Conservation (phyloP, 306 rosid genomes). For the Pterocarpus macrocarpus region DNA sequence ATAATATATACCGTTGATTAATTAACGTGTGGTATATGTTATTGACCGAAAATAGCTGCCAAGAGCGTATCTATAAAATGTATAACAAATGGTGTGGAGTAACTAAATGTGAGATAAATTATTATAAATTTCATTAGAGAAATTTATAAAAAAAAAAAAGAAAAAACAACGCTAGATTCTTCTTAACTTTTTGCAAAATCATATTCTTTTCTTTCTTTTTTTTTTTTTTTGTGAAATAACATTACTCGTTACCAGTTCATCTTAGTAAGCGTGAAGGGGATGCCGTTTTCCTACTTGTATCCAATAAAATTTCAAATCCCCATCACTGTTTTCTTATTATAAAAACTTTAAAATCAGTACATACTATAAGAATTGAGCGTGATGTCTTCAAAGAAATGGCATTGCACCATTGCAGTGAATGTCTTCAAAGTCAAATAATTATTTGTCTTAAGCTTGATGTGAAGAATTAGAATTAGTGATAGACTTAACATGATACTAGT, state of each 20-base stretch:
- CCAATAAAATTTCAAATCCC: not conserved
- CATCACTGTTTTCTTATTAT: not conserved
- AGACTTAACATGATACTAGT: slow-evolving; percentile 42
- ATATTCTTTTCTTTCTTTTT: too few relatives aligned
- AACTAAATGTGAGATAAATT: not conserved
- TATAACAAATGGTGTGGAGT: not conserved
- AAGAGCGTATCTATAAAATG: not conserved
- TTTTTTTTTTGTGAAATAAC: not conserved
- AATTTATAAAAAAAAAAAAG: not conserved
- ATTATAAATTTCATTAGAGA: not conserved
- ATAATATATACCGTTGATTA: slow-evolving; percentile 15
- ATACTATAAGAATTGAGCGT: not conserved
- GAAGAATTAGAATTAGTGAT: slow-evolving; percentile 39
- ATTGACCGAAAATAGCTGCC: not conserved
- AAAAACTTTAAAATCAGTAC: not conserved
- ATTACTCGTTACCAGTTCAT: not conserved
- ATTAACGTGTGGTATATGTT: slow-evolving; percentile 1
- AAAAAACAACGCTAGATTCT: not conserved
- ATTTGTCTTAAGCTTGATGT: slow-evolving; percentile 52
- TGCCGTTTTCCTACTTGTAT: slow-evolving; percentile 4
- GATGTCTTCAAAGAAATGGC: not conserved
- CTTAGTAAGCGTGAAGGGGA: slow-evolving; percentile 32
- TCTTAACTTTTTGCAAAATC: not conserved
- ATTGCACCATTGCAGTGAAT: not conserved
- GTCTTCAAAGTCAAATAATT: slow-evolving; percentile 40